Evolutionary conservation across 805 yeast genomes (phyloP), one percentile per base, ranked within the genome.

Genomic region (Saturnispora diversa): DNA sequence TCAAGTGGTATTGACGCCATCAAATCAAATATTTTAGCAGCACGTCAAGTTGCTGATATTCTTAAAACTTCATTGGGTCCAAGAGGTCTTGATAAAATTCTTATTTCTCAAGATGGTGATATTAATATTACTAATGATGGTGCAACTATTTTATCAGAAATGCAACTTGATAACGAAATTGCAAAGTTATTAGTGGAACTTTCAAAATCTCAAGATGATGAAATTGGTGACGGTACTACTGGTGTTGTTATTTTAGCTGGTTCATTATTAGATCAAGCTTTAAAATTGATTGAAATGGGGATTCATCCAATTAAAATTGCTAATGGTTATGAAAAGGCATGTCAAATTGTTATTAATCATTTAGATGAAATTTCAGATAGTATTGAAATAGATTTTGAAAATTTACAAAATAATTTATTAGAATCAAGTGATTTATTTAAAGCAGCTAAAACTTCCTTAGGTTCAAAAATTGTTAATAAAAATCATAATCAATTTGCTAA

Each of bases 91-190:
- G 99, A 92, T 63, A 92, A 92, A 68, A 92, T 92, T 54, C 72
- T 92, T 50, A 84, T 92, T 49, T 77, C 88, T 39, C 97, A 92
- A 23, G 98, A 94, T 59, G 97, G 98, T 16, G 97, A 92, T 44
- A 92, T 92, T 62, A 92, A 96, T 42, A 90, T 92, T 53, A 92
- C 99, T 37, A 92, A 92, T 60, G 99, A 92, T 60, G 98, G 98
- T 52, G 98, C 97, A 33, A 94, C 99, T 10, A 94, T 92, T 54
- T 66, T 92, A 52, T 74, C 94, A 7, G 95, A 87, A 59, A 92
- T 92, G 96, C 95, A 92, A 60, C 71, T 92, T 49, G 95, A 87
- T 51, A 88, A 84, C 62, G 95, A 92, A 65, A 87, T 92, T 52
- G 99, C 98, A 50, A 92, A 92, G 64, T 70, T 92, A 46, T 68